These are phyloP conservation scores for Monilinia aucupariae DNA, from an alignment of 2,329 filamentous ascomycete genomes.

Conservation along the genomic window DNA sequence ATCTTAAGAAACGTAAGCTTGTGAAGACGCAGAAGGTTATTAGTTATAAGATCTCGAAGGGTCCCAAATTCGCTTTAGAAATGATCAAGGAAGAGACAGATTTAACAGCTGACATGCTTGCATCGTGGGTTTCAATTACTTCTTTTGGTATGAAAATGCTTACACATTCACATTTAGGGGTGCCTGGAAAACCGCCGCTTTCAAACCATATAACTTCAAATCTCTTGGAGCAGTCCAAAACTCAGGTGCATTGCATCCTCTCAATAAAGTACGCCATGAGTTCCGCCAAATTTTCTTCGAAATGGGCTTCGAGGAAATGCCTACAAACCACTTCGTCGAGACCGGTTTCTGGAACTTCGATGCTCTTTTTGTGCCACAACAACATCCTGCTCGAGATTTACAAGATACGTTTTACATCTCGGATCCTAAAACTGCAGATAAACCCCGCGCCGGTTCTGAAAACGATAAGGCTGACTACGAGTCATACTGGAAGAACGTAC, in stretches of 20 bases:
- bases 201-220: constrained; percentile 80
- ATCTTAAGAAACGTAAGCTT: constrained; percentile 89
- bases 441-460: constrained; percentile 51
- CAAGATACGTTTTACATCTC: constrained; percentile 99
- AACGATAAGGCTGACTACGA: constrained; percentile 64
- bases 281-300: constrained; percentile 99
- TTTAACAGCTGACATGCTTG: constrained; percentile 87
- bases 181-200: constrained; percentile 84
- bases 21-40: constrained; percentile 79
- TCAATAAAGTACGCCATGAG: constrained; percentile 94
- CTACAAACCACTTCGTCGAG: constrained; percentile 87
- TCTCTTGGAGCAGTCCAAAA: constrained; percentile 56
- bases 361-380: constrained; percentile 90
- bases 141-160: constrained; percentile 20
- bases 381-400: constrained; percentile 93
- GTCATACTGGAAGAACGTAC: constrained; percentile 82
- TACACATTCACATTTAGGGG: constrained; percentile 44
- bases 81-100: constrained; percentile 93
- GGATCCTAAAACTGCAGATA: constrained; percentile 73
- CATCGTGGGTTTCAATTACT: constrained; percentile 41
- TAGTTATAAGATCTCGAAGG: constrained; percentile 78
- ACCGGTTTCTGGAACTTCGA: constrained; percentile 99
- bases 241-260: constrained; percentile 57
- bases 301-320: constrained; percentile 98
- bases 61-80: constrained; percentile 79